Conservation (phyloP, 2,329 filamentous ascomycete species). For the Metarhizium anisopliae region DNA sequence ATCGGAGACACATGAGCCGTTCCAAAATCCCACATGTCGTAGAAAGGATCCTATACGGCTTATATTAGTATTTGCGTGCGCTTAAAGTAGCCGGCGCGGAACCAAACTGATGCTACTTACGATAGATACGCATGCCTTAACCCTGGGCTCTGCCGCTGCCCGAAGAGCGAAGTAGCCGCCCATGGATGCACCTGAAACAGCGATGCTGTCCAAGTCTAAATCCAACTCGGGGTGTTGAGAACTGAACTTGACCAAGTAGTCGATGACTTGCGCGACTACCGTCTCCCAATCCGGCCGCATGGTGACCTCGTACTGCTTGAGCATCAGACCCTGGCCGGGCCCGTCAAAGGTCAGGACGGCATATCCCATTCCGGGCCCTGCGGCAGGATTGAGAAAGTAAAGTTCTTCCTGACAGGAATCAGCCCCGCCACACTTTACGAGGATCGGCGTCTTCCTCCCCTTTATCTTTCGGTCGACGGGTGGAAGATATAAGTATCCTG, state of each 20-base stretch:
- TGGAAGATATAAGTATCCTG: constrained; percentile 29
- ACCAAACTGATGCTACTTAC: no score
- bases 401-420: constrained; percentile 33
- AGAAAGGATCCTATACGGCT: constrained; percentile 7
- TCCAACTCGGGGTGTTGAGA: constrained; percentile 12
- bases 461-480: constrained; percentile 9
- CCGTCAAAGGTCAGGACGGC: constrained; percentile 36
- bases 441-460: constrained; percentile 21
- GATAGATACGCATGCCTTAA: constrained; percentile 30
- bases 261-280: constrained; percentile 22
- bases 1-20: constrained; percentile 11
- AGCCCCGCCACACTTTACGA: constrained; percentile 25
- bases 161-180: constrained; percentile 39
- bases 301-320: constrained; percentile 17
- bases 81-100: no score
- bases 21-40: constrained; percentile 15
- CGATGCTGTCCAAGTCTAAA: constrained; percentile 28
- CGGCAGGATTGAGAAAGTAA: constrained; percentile 22
- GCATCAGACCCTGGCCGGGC: constrained; percentile 33
- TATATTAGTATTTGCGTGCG: no score
- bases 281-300: constrained; percentile 30
- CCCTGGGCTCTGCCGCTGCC: constrained; percentile 27
- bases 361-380: constrained; percentile 25
- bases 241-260: constrained; percentile 16
- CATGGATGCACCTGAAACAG: constrained; percentile 28